These are phyloP conservation scores for Ensete glaucum DNA, from an alignment of 176 grass and related monocot species.

Conservation along the genomic window DNA sequence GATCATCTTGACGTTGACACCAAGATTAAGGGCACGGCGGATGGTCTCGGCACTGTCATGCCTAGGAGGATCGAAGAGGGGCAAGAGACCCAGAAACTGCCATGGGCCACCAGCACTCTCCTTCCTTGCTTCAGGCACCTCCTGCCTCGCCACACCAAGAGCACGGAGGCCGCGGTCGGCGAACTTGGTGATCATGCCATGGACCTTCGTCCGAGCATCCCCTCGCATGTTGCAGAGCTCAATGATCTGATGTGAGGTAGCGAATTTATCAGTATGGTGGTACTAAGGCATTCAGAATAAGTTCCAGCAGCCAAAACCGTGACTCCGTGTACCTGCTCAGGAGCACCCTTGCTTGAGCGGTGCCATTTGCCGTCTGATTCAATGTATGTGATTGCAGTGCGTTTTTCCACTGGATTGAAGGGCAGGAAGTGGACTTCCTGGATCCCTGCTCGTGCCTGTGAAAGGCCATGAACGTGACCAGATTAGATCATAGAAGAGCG, in stretches of 20 bases:
- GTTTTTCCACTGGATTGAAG: conserved; percentile 90
- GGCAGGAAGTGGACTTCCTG: conserved; percentile 77
- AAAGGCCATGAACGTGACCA: neutral
- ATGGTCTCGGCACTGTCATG: conserved; percentile 96
- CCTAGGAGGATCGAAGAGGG: conserved; percentile 79
- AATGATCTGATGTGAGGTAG: conserved; percentile 35
- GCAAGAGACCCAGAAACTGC: conserved; percentile 75
- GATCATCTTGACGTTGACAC: conserved; percentile 96
- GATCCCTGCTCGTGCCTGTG: conserved; percentile 60
- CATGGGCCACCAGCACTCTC: conserved; percentile 54
- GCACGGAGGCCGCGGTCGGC: conserved; percentile 78
- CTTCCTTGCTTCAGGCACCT: conserved; percentile 64
- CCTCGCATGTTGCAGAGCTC: conserved; percentile 66
- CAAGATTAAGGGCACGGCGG: conserved; percentile 60
- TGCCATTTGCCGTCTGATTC: conserved; percentile 70
- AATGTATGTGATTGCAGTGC: conserved; percentile 86
- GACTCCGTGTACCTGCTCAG: conserved; percentile 34
- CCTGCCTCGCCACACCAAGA: conserved; percentile 63
- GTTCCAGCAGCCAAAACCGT: neutral
- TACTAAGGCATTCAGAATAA: neutral
- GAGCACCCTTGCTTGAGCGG: conserved; percentile 82
- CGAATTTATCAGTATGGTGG: neutral
- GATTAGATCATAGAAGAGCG: neutral
- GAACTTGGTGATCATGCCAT: conserved; percentile 45
- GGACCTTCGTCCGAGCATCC: conserved; percentile 51